A percentile compares a stretch with the other conserved stretches of the same genome.
phyloP scores from a whole-genome alignment of 805 yeast species.

The Debaryomyces tyrocola region DNA sequence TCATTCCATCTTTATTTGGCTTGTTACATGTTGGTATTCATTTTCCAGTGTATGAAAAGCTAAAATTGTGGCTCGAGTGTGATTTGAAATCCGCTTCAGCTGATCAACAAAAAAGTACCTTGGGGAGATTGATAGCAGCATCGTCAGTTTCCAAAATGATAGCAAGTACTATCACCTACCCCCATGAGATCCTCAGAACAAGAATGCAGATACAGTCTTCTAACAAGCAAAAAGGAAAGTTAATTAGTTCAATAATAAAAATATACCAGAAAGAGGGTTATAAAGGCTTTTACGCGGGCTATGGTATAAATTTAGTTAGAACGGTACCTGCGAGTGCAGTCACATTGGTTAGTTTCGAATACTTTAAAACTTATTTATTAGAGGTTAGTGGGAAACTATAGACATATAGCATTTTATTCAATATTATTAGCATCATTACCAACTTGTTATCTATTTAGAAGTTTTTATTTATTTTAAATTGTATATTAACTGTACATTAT shows the following conservation, averaged over 20 bases:
- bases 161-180: conserved; percentile 87
- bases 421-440: not conserved
- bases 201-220: conserved; percentile 71
- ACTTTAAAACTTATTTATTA: conserved; percentile 57
- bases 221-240: conserved; percentile 14
- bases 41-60: conserved; percentile 87
- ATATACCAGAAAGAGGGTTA: conserved; percentile 70
- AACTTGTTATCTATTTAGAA: not conserved
- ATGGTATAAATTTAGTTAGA: conserved; percentile 78
- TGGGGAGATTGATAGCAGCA: conserved; percentile 48
- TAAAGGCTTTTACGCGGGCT: conserved; percentile 86
- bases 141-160: conserved; percentile 82
- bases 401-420: conserved; percentile 3
- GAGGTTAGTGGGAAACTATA: conserved; percentile 25
- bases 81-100: conserved; percentile 5
- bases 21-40: conserved; percentile 92
- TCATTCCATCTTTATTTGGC: conserved; percentile 88
- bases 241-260: conserved; percentile 33
- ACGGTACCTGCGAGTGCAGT: conserved; percentile 96
- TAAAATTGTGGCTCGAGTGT: conserved; percentile 55
- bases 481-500: no score
- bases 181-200: conserved; percentile 92
- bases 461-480: no score
- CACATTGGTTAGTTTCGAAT: conserved; percentile 91
- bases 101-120: conserved; percentile 8